Evolutionary conservation across 768 basidiomycete genomes (phyloP).

Genomic region (Lentinula aciculospora): DNA sequence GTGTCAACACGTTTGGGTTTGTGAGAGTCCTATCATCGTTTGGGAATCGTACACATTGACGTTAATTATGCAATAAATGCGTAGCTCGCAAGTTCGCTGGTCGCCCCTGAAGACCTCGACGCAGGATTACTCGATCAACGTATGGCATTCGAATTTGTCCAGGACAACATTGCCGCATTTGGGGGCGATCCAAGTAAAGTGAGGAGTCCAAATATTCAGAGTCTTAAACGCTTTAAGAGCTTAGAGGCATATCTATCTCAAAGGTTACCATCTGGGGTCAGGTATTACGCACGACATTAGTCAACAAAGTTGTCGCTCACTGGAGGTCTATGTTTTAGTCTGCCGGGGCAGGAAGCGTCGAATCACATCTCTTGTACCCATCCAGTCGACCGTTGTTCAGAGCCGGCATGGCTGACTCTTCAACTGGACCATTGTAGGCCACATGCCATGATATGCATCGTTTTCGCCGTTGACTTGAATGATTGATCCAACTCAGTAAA

Average conservation of each 20-base stretch:
- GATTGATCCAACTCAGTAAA: constrained; percentile 31
- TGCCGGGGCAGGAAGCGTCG: constrained; percentile 45
- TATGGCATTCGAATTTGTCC: constrained; percentile 51
- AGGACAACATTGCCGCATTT: constrained; percentile 61
- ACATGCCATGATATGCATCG: too few species aligned
- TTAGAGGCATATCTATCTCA: too few species aligned
- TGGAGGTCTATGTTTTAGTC: constrained; percentile 31
- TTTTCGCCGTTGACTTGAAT: neutral
- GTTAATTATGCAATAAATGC: neutral
- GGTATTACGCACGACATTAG: constrained; percentile 20
- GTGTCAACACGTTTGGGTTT: constrained; percentile 54
- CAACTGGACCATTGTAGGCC: constrained; percentile 48
- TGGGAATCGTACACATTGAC: neutral
- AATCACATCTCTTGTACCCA: constrained; percentile 42
- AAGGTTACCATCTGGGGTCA: constrained; percentile 56
- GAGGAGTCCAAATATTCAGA: neutral
- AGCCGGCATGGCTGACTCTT: constrained; percentile 47
- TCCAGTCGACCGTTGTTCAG: constrained; percentile 34
- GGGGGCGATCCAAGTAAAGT: constrained; percentile 59
- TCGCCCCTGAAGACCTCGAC: constrained; percentile 46
- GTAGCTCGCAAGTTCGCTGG: constrained; percentile 40
- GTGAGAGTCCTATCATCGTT: constrained; percentile 23
- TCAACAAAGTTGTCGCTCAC: neutral
- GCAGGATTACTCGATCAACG: constrained; percentile 58
- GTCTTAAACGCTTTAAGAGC: too few species aligned